Conservation (phyloP, 1,139 yeast species). For the Debaryomyces fabryi region DNA sequence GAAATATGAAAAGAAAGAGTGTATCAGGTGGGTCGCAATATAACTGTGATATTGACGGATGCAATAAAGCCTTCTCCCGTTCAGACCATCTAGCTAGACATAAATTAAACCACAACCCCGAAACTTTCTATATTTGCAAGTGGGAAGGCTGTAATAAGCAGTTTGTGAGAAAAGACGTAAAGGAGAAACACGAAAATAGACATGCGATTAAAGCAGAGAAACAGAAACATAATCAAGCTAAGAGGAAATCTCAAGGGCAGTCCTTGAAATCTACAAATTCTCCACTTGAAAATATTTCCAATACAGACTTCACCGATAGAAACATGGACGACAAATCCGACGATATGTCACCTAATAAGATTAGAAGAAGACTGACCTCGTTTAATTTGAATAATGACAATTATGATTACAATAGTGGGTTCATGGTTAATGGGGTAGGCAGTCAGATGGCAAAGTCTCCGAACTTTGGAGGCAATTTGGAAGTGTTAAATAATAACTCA, state of each 20-base stretch:
- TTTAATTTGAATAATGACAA: not conserved
- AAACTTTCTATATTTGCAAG: slow-evolving; percentile 25
- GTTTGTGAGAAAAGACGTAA: slow-evolving; percentile 38
- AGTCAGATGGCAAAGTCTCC: not conserved
- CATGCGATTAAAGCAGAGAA: slow-evolving; percentile 21
- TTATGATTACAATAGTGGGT: not conserved
- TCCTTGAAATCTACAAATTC: not conserved
- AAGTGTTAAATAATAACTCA: not conserved
- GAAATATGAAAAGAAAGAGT: not conserved
- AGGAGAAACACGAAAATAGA: slow-evolving; percentile 36
- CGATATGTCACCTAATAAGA: not conserved
- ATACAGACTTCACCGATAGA: not conserved
- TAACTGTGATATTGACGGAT: slow-evolving; percentile 21
- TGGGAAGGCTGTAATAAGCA: slow-evolving; percentile 36
- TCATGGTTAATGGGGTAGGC: not conserved
- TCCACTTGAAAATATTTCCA: slow-evolving; percentile 1
- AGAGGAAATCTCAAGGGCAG: slow-evolving; percentile 1
- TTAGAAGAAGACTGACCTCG: not conserved
- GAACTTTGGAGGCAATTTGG: not conserved
- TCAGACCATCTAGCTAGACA: slow-evolving; percentile 43
- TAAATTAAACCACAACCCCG: slow-evolving; percentile 40
- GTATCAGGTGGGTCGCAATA: not conserved
- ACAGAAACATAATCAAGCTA: slow-evolving; percentile 1
- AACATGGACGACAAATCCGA: not conserved
- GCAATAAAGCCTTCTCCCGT: slow-evolving; percentile 37